phyloP scores from a whole-genome alignment of 768 basidiomycete species.

The Candolleomyces eurysporus region DNA sequence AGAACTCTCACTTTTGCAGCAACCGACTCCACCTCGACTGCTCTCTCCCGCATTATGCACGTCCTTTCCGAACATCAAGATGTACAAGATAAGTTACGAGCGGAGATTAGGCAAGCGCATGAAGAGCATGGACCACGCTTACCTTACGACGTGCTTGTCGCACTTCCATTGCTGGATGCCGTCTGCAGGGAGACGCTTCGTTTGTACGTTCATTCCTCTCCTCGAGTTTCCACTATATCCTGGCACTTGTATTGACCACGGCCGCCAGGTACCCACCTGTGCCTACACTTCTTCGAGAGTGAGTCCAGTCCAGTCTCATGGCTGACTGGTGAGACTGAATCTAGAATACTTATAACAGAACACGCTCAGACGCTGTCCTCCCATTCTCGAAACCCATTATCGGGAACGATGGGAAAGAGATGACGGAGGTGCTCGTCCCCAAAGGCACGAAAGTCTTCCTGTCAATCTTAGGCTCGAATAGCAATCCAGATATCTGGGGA shows the following conservation, averaged over 20 bases:
- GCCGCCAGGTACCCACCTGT: conserved; percentile 7
- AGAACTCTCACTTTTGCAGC: conserved; percentile 39
- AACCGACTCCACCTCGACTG: conserved; percentile 41
- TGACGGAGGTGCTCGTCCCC: conserved; percentile 21
- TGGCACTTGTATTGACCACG: neutral
- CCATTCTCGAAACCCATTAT: conserved; percentile 29
- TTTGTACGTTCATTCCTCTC: conserved; percentile 11
- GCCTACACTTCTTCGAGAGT: conserved; percentile 13
- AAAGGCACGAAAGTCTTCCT: conserved; percentile 26
- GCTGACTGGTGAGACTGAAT: neutral
- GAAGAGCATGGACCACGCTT: conserved; percentile 21
- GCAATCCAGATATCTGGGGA: conserved; percentile 34
- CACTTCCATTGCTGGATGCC: conserved; percentile 32
- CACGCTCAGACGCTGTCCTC: conserved; percentile 22
- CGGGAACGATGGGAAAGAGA: conserved; percentile 24
- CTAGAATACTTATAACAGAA: conserved; percentile 6
- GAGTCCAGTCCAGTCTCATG: neutral
- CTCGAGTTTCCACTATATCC: neutral
- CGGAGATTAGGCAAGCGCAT: conserved; percentile 32
- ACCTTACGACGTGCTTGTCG: conserved; percentile 27
- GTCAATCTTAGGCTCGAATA: conserved; percentile 26
- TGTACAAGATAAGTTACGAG: conserved; percentile 35
- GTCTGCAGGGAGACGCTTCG: conserved; percentile 33
- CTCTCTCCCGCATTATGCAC: conserved; percentile 32
- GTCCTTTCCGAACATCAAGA: conserved; percentile 32